Evolutionary conservation across 352 stramenopile species (phyloP), one percentile per base, ranked within the genome.

Genomic region (Globisporangium carolinianum): DNA sequence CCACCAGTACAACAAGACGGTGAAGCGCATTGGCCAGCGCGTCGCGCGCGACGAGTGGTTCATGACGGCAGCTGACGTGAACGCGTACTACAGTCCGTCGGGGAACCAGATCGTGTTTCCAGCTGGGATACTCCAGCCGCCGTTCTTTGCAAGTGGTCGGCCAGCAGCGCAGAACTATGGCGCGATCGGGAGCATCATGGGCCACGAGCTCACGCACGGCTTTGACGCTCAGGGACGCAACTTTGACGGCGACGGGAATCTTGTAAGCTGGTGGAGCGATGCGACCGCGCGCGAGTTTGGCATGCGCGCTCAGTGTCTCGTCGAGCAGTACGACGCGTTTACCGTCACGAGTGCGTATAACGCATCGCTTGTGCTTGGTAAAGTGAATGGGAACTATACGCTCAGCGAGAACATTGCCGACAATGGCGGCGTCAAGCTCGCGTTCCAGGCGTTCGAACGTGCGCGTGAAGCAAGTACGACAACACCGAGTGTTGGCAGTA

Each of bases 161-260:
- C 89, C 97, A 45, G 72, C 91, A 39, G 87, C 91, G 9, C 86
- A 94, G 3, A 98, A 98, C 59, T 98, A 95, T 65, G 95, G 95
- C 12, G 83, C 79, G 2, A 98, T 98, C 61, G 92, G 94, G 14
- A 89, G 80, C 10, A 76, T 98, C 49, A 96, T 98, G 51, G 95
- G 91, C 5, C 94, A 98, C 62, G 95, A 98, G 67, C 93, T 98
- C 69, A 98, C 91, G 3, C 95, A 98, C 63, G 94, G 92, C 5
- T 98, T 98, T 67, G 95, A 98, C 61, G 86, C 96, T 51, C 84
- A 94, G 38, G 95, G 94, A 5, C 73, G 87, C 42, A 95, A 97
- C 59, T 97, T 87, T 55, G 79, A 89, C 53, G 89, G 69, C 49
- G 65, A 89, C 38, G 95, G 95, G 9, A 97, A 97, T 51, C 76